Evolutionary conservation across 2,329 filamentous ascomycete genomes (phyloP).

Genomic region (Pyricularia pennisetigena): DNA sequence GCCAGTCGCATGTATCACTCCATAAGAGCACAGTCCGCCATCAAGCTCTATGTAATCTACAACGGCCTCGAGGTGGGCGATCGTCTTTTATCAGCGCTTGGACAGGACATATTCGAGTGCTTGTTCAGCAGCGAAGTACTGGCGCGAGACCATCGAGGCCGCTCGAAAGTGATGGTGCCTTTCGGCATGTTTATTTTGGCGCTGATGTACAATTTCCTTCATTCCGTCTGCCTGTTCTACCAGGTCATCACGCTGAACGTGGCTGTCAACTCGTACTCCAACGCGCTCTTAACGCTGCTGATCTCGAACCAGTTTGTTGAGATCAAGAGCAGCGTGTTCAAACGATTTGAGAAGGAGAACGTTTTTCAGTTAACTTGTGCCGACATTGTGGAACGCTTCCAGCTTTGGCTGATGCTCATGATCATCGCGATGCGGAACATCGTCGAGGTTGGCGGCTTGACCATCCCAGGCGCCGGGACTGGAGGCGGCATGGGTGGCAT

Average conservation of each 20-base stretch:
- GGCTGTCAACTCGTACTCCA: slow-evolving; percentile 96
- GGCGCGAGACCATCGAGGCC: slow-evolving; percentile 67
- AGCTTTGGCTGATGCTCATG: slow-evolving; percentile 92
- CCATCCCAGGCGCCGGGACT: slow-evolving; percentile 44
- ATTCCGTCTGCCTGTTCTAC: slow-evolving; percentile 85
- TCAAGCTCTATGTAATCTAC: slow-evolving; percentile 98
- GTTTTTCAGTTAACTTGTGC: slow-evolving; percentile 93
- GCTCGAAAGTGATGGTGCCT: slow-evolving; percentile 82
- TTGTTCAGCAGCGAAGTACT: slow-evolving; percentile 89
- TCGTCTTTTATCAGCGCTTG: slow-evolving; percentile 78
- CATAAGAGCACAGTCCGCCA: slow-evolving; percentile 89
- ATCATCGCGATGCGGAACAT: slow-evolving; percentile 96
- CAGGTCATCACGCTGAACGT: slow-evolving; percentile 97
- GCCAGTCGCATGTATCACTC: slow-evolving; percentile 98
- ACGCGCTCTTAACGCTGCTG: slow-evolving; percentile 82
- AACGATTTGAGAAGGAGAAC: slow-evolving; percentile 97
- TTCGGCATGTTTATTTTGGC: slow-evolving; percentile 87
- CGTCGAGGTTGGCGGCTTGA: slow-evolving; percentile 85
- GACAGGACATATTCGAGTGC: slow-evolving; percentile 93
- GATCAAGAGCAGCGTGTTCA: slow-evolving; percentile 97
- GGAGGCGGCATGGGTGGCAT: neutral
- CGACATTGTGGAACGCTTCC: slow-evolving; percentile 93
- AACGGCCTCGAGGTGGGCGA: slow-evolving; percentile 93
- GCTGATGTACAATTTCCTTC: slow-evolving; percentile 76
- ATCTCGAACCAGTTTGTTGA: slow-evolving; percentile 98